Evolutionary conservation across 108 stramenopile genomes (phyloP).

Genomic region (Asterionellopsis glacialis): DNA sequence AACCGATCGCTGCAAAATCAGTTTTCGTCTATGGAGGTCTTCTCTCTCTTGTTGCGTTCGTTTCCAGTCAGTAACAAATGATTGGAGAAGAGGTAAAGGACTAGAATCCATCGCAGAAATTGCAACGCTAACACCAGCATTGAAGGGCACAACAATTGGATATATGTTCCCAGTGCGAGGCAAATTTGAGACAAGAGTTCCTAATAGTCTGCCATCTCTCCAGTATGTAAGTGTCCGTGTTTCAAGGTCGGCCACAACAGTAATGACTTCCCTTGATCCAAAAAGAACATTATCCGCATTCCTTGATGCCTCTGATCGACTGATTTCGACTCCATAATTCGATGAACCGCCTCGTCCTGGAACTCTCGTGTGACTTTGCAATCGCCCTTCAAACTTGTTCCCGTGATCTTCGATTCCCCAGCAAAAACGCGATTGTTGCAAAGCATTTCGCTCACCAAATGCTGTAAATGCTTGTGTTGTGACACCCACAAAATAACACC

Average conservation of each 20-base stretch:
- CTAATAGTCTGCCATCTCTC: slow-evolving; percentile 28
- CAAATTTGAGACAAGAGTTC: slow-evolving; percentile 33
- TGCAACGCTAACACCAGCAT: slow-evolving; percentile 32
- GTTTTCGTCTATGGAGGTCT: slow-evolving; percentile 10
- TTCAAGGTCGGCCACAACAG: slow-evolving; percentile 34
- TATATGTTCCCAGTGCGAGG: slow-evolving; percentile 28
- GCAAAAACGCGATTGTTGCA: slow-evolving; percentile 41
- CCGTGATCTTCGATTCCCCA: slow-evolving; percentile 53
- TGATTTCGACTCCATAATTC: slow-evolving; percentile 11
- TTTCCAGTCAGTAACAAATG: slow-evolving; percentile 15
- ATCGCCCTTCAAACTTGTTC: slow-evolving; percentile 30
- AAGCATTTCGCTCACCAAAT: slow-evolving; percentile 29
- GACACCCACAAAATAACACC: slow-evolving; percentile 48
- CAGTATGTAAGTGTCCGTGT: slow-evolving; percentile 37
- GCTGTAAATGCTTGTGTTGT: slow-evolving; percentile 34
- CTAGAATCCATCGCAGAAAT: slow-evolving; percentile 30
- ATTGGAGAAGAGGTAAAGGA: slow-evolving; percentile 9
- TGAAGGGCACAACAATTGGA: slow-evolving; percentile 43
- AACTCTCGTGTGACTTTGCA: too few species aligned
- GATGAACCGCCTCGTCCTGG: slow-evolving; percentile 11
- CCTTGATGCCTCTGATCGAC: slow-evolving; percentile 16
- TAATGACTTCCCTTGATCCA: slow-evolving; percentile 35
- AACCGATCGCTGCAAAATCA: slow-evolving; percentile 2
- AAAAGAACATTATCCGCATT: slow-evolving; percentile 29
- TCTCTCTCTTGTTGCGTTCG: slow-evolving; percentile 10